Evolutionary conservation across 2,329 filamentous ascomycete genomes (phyloP), one percentile per base, ranked within the genome.

Genomic region (Aspergillus sp.): DNA sequence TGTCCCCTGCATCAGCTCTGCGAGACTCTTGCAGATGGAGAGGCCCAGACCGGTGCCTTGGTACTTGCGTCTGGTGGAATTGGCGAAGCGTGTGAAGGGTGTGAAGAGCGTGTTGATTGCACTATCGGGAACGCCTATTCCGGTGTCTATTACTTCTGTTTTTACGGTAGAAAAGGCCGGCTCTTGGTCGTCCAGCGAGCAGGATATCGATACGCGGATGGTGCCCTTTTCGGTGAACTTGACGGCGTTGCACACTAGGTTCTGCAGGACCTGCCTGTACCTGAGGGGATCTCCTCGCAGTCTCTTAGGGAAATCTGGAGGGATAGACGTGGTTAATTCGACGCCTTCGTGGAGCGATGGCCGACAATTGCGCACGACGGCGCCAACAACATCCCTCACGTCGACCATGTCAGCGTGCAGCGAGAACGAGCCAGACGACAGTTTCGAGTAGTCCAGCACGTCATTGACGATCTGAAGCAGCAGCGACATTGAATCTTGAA

Each of bases 371-470:
- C 82, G 79, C 17, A 82, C 71, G 2, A 86, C 80, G 0, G 81
- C 80, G 2, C 73, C 73, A 15, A 83, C 70, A 52, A 76, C 65
- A n/a, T 64, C 66, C 40, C 68, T 65, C 43, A 86, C 72, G 61
- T 79, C 76, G 57, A 87, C 72, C 33, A 81, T 72, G 62, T 84
- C 82, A 14, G 81, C 70, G 48, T 77, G 81, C 53, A 87, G 77
- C 2, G 83, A 82, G 59, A 87, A 85, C 37, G 77, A 80, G n/a
- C 84, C 83, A 0, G 84, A 84, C 0, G 82, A 80, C 6, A 87
- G 75, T 62, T 87, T 87, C 9, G 85, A 86, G 65, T 86, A 87
- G 70, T 88, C 85, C n/a, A 88, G 77, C 46, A 88, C 85, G 59
- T 87, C 84, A 64, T 88, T 86, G 68, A 88, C 86, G 49, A 87